Evolutionary conservation across 768 basidiomycete species (phyloP).

Genomic region (Polyporus arcularius): DNA sequence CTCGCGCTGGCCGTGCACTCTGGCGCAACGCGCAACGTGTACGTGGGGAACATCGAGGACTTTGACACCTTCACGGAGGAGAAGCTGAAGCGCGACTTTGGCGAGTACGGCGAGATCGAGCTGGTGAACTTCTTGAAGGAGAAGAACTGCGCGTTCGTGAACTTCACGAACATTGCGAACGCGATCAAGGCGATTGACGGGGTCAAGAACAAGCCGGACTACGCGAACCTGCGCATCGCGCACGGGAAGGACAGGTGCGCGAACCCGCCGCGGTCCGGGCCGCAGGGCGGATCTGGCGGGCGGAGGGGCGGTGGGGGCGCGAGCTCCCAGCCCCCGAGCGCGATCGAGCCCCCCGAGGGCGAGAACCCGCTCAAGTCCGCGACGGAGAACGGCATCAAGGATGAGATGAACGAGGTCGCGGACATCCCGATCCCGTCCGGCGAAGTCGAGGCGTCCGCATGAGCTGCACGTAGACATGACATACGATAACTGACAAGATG

Average conservation of each 20-base stretch:
- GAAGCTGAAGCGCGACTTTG: constrained; percentile 89
- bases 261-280: constrained; percentile 84
- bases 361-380: constrained; percentile 4
- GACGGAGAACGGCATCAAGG: constrained; percentile 28
- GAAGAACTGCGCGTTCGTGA: constrained; percentile 96
- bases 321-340: constrained; percentile 38
- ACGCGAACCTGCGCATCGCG: constrained; percentile 84
- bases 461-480: constrained; percentile 9
- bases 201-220: constrained; percentile 90
- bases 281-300: constrained; percentile 62
- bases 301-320: constrained; percentile 40
- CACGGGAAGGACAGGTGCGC: constrained; percentile 97
- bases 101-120: constrained; percentile 95
- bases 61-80: constrained; percentile 92
- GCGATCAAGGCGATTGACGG: constrained; percentile 99
- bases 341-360: constrained; percentile 25
- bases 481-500: neutral
- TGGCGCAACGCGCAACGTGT: constrained; percentile 96
- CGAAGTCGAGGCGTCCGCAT: constrained; percentile 30
- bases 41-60: constrained; percentile 94
- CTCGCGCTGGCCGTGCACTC: constrained; percentile 87
- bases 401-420: constrained; percentile 35
- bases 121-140: constrained; percentile 94
- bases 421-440: constrained; percentile 22
- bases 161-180: constrained; percentile 93